Evolutionary conservation across 129 eudicot species (phyloP).

Genomic region (Centaurea solstitialis): DNA sequence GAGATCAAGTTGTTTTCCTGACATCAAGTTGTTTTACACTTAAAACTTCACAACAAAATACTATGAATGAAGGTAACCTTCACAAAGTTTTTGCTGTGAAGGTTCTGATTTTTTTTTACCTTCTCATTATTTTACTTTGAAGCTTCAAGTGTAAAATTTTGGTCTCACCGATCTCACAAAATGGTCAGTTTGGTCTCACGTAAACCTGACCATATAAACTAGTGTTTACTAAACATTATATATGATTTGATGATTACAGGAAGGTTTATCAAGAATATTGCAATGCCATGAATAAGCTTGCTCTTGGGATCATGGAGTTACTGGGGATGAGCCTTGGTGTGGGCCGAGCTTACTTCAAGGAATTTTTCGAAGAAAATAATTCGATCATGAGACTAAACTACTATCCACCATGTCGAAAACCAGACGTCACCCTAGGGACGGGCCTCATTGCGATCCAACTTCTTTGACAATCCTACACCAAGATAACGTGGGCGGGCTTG

Average conservation of each 20-base stretch:
- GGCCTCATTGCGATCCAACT: slow-evolving; percentile 95
- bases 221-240: neutral
- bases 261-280: slow-evolving; percentile 73
- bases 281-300: slow-evolving; percentile 72
- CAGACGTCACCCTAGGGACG: slow-evolving; percentile 76
- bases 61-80: too few relatives aligned
- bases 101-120: too few relatives aligned
- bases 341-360: slow-evolving; percentile 43
- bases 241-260: slow-evolving; percentile 33
- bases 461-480: slow-evolving; percentile 88
- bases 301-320: slow-evolving; percentile 79
- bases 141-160: too few relatives aligned
- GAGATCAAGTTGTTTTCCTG: too few relatives aligned
- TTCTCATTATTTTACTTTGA: too few relatives aligned
- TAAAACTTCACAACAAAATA: too few relatives aligned
- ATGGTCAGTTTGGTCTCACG: too few relatives aligned
- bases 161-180: too few relatives aligned
- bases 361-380: slow-evolving; percentile 63
- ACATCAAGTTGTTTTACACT: too few relatives aligned
- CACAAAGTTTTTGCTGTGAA: too few relatives aligned
- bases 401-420: slow-evolving; percentile 78
- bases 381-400: slow-evolving; percentile 82
- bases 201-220: too few relatives aligned
- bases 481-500: slow-evolving; percentile 80
- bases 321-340: slow-evolving; percentile 74